Percentiles rank a stretch among this genome's conserved stretches.
Evolutionary conservation across 495 filamentous ascomycete species (phyloP).

Genomic region (Hypoxylon perforatum): DNA sequence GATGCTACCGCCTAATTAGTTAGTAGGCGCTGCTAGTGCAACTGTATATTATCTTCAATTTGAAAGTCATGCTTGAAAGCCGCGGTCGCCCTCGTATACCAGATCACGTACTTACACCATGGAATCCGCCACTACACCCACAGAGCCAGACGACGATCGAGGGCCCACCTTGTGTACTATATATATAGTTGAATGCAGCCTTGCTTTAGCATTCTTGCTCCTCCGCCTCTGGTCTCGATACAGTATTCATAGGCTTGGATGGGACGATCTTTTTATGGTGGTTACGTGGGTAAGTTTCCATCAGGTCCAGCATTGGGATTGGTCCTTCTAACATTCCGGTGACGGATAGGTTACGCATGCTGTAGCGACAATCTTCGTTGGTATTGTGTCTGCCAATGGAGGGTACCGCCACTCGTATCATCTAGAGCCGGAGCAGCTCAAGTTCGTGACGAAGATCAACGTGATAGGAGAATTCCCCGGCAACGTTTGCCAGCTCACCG

Average conservation of each 20-base stretch:
- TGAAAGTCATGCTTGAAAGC: too few relatives aligned
- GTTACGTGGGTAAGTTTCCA: conserved; percentile 9
- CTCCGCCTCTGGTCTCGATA: conserved; percentile 7
- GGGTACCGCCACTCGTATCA: conserved; percentile 21
- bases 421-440: neutral
- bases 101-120: neutral
- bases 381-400: conserved; percentile 5
- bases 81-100: too few relatives aligned
- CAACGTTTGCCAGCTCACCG: conserved; percentile 15
- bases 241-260: neutral
- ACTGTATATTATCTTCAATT: too few relatives aligned
- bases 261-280: conserved; percentile 8
- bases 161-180: neutral
- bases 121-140: neutral
- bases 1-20: too few relatives aligned
- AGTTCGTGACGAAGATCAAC: conserved; percentile 5
- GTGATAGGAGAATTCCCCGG: conserved; percentile 21
- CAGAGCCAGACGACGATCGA: conserved; percentile 1
- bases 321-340: neutral
- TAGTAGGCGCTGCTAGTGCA: too few relatives aligned
- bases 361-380: neutral
- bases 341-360: neutral
- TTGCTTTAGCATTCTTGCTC: neutral
- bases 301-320: neutral
- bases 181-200: neutral